Percentiles rank a stretch among this genome's conserved stretches.
These are phyloP conservation scores for Pyrus communis DNA, from an alignment of 306 rosid genomes.

Conservation along the genomic window DNA sequence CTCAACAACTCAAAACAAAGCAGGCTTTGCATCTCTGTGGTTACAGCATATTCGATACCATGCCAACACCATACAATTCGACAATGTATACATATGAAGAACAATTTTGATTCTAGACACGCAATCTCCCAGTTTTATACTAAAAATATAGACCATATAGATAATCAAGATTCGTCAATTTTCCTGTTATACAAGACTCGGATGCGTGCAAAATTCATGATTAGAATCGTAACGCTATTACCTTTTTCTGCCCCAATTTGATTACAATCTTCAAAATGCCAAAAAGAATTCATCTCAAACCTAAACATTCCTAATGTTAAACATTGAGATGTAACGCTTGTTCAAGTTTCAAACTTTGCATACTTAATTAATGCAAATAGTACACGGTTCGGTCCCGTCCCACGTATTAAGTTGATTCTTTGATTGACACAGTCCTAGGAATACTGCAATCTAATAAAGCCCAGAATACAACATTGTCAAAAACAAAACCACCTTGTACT, in stretches of 20 bases:
- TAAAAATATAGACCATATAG: neutral
- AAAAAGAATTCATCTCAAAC: neutral
- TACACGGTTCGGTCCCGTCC: neutral
- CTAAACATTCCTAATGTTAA: neutral
- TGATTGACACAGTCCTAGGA: neutral
- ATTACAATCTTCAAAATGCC: neutral
- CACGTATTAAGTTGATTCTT: neutral
- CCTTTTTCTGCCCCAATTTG: neutral
- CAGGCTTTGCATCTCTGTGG: neutral
- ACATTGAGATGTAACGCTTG: neutral
- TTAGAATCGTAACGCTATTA: neutral
- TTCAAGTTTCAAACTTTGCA: neutral
- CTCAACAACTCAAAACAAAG: neutral
- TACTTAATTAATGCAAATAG: neutral
- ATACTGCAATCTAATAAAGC: neutral
- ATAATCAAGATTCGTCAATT: neutral
- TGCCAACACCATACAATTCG: neutral
- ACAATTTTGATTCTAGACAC: neutral
- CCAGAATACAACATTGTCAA: neutral
- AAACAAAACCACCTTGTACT: neutral
- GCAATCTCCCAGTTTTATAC: neutral
- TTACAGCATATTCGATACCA: neutral
- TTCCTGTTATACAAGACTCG: neutral
- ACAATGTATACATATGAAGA: neutral
- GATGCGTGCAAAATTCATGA: neutral